Conservation (phyloP, 768 basidiomycete genomes). For the Galerina marginata region DNA sequence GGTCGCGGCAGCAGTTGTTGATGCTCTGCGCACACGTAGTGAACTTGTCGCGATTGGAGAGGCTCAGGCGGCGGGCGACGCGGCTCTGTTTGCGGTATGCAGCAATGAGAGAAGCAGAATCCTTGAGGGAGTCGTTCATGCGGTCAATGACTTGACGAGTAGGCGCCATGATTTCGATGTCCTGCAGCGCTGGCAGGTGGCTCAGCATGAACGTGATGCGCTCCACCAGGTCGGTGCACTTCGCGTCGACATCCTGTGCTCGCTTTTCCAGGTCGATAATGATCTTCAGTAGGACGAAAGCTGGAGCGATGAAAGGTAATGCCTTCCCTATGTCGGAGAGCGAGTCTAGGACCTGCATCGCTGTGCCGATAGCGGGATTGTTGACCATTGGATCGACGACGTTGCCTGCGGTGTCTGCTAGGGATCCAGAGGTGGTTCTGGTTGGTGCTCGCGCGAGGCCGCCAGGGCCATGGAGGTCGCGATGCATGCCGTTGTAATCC, state of each 20-base stretch:
- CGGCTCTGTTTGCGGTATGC: conserved; percentile 43
- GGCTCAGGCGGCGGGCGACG: conserved; percentile 41
- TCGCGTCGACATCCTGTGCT: conserved; percentile 43
- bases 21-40: conserved; percentile 34
- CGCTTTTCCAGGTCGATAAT: conserved; percentile 44
- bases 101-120: conserved; percentile 42
- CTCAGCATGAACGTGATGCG: conserved; percentile 49
- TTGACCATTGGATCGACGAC: conserved; percentile 25
- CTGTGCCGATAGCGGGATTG: conserved; percentile 28
- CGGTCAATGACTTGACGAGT: conserved; percentile 43
- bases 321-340: conserved; percentile 42
- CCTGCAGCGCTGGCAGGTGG: conserved; percentile 39
- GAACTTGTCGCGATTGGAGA: conserved; percentile 44
- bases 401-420: conserved; percentile 12
- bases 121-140: conserved; percentile 43
- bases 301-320: conserved; percentile 43
- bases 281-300: conserved; percentile 43
- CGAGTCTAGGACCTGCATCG: conserved; percentile 35
- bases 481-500: conserved; percentile 18
- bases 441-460: conserved; percentile 7
- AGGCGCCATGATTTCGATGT: conserved; percentile 36
- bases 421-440: neutral
- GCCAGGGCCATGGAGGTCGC: conserved; percentile 6
- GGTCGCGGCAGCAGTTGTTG: conserved; percentile 40
- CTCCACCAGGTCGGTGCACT: conserved; percentile 45